Conservation (phyloP, 345 rosid genomes). For the Salix dunnii region DNA sequence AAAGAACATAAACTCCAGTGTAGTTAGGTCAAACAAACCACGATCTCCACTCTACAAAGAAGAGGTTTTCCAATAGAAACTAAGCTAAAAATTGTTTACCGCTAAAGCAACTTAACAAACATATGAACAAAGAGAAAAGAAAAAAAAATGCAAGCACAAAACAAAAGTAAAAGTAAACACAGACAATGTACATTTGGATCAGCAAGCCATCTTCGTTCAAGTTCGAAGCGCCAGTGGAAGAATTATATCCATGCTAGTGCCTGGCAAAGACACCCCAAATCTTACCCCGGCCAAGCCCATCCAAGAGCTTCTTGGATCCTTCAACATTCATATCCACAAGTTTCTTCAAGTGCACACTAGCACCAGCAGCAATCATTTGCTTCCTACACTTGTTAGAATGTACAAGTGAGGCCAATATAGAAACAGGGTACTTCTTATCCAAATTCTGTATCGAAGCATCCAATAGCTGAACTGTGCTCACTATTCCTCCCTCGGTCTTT, state of each 20-base stretch:
- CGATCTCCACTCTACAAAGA: conserved; percentile 32
- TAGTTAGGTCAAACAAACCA: conserved; percentile 34
- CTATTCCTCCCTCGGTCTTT: conserved; percentile 58
- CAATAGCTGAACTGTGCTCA: conserved; percentile 57
- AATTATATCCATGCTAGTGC: conserved; percentile 26
- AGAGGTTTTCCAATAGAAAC: conserved; percentile 9
- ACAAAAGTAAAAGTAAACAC: conserved; percentile 22
- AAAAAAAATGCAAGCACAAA: not conserved
- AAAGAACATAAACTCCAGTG: conserved; percentile 17
- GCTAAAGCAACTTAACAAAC: conserved; percentile 34
- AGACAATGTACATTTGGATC: conserved; percentile 42
- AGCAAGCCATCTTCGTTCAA: conserved; percentile 14
- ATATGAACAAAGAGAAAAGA: conserved; percentile 40
- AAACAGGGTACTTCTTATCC: conserved; percentile 60
- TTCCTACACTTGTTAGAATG: conserved; percentile 70
- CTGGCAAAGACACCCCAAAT: conserved; percentile 79
- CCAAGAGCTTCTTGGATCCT: conserved; percentile 80
- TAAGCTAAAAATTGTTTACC: conserved; percentile 16
- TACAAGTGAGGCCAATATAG: conserved; percentile 52
- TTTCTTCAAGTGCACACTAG: conserved; percentile 63
- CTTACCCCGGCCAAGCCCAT: conserved; percentile 61
- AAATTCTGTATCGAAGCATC: conserved; percentile 56
- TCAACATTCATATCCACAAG: conserved; percentile 70
- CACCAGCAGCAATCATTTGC: conserved; percentile 72
- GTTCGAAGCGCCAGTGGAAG: not conserved